Conservation (phyloP, 164 flowering plant species). For the Tetracentron sinense region DNA sequence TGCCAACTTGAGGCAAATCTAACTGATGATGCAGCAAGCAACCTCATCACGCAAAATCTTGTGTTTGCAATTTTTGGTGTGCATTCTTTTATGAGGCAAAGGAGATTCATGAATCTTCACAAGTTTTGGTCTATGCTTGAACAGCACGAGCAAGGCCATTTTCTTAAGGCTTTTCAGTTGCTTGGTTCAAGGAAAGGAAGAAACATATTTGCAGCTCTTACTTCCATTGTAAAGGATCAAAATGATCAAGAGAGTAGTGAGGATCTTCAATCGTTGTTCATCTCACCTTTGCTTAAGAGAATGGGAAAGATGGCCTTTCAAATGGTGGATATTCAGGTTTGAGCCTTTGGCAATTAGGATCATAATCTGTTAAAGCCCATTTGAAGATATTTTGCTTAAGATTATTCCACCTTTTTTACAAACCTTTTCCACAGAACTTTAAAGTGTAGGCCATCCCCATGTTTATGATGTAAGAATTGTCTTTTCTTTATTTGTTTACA, state of each 20-base stretch:
- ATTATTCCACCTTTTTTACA: too few relatives aligned
- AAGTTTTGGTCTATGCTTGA: conserved; percentile 54
- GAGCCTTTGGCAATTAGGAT: conserved; percentile 3
- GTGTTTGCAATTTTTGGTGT: conserved; percentile 51
- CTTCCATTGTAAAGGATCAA: conserved; percentile 25
- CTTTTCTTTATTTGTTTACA: not conserved
- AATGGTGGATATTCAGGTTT: conserved; percentile 63
- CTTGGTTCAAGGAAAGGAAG: conserved; percentile 62
- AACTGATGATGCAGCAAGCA: conserved; percentile 40
- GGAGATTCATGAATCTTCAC: conserved; percentile 20
- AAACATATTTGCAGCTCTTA: conserved; percentile 30
- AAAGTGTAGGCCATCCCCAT: too few relatives aligned
- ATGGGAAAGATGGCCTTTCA: conserved; percentile 70
- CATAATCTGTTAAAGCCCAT: too few relatives aligned
- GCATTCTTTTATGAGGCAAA: conserved; percentile 39
- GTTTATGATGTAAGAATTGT: too few relatives aligned
- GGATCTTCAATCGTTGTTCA: conserved; percentile 38
- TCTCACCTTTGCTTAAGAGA: conserved; percentile 57
- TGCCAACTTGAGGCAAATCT: conserved; percentile 58
- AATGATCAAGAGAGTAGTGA: conserved; percentile 21
- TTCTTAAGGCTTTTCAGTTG: conserved; percentile 56
- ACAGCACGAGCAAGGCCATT: conserved; percentile 38
- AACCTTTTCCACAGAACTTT: too few relatives aligned
- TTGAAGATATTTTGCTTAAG: conserved; percentile 1
- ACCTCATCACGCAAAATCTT: conserved; percentile 48